A percentile compares a stretch with the other conserved stretches of the same genome.
phyloP scores from a whole-genome alignment of 768 basidiomycete genomes.

The Mycena leptocephala region DNA sequence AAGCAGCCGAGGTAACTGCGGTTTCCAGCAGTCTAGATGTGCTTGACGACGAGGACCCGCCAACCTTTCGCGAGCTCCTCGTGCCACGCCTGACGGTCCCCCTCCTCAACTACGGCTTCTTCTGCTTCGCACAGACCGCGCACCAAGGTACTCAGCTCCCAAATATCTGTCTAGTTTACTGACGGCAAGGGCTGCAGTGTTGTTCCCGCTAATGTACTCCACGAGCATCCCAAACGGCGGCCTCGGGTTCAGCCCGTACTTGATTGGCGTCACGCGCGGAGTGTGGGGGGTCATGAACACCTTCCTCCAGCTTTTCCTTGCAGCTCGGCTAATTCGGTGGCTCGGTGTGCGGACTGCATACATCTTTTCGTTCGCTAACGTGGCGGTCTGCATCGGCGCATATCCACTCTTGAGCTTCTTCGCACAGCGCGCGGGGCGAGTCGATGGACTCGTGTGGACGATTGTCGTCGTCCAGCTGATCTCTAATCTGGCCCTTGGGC shows the following conservation, averaged over 20 bases:
- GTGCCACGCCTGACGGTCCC: slow-evolving; percentile 33
- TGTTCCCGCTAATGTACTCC: slow-evolving; percentile 49
- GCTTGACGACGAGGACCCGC: slow-evolving; percentile 7
- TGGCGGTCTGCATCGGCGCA: slow-evolving; percentile 30
- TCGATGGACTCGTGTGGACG: slow-evolving; percentile 31
- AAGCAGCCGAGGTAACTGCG: not conserved
- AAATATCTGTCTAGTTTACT: not conserved
- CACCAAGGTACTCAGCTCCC: slow-evolving; percentile 21
- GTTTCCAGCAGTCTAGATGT: not conserved
- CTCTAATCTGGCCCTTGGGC: slow-evolving; percentile 20
- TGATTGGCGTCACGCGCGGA: slow-evolving; percentile 66
- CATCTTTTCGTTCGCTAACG: slow-evolving; percentile 43
- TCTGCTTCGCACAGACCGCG: slow-evolving; percentile 38
- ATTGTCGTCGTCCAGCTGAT: slow-evolving; percentile 27
- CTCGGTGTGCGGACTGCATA: slow-evolving; percentile 65
- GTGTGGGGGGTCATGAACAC: slow-evolving; percentile 64
- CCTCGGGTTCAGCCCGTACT: slow-evolving; percentile 63
- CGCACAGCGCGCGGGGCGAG: slow-evolving; percentile 24
- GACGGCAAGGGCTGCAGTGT: slow-evolving; percentile 48
- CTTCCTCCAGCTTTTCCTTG: slow-evolving; percentile 61
- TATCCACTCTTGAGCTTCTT: slow-evolving; percentile 31
- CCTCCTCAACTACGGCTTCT: slow-evolving; percentile 37
- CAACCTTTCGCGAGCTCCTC: slow-evolving; percentile 30
- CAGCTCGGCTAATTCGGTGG: slow-evolving; percentile 58
- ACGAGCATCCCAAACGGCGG: slow-evolving; percentile 69